Evolutionary conservation across 2,329 filamentous ascomycete species (phyloP), one percentile per base, ranked within the genome.

Genomic region (Hansfordia pulvinata): DNA sequence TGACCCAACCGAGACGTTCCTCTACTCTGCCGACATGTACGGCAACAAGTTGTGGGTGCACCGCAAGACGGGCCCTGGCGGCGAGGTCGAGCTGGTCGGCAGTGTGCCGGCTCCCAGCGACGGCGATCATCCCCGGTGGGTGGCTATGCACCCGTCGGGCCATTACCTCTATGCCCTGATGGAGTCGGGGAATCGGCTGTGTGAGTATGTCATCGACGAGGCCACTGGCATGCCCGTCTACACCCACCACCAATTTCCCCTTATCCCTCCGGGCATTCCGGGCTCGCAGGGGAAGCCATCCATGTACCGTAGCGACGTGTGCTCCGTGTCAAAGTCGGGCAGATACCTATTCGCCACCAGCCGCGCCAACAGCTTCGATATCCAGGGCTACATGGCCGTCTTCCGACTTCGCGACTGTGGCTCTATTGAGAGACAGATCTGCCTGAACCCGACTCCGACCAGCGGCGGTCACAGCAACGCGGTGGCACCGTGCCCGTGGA

Each of bases 381-480:
- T 86, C 20, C 83, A 81, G 2, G 84, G 84, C 22, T 93, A 92
- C 51, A 76, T 92, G 29, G 72, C 81, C 5, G 83, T 77, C 1
- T 92, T 92, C 55, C 69, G 69, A 42, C 65, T 93, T 25, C 63
- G 64, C 3, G 62, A 69, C 2, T 64, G 61, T 20, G 84, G 84
- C 2, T 68, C 69, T 35, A 76, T 93, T 30, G 77, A 86, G 58
- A 56, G 64, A 22, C 83, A 90, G 59, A 69, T 92, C 25, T 83
- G 73, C 44, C 60, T 92, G 25, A 82, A 83, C 44, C 82, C 84
- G 0, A 93, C 84, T 3, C 80, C 82, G 3, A 92, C 82, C 3
- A 86, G 80, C 45, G 84, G 84, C 23, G 84, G 84, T 0, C 84
- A 93, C 52, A 85, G 78, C 34, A 93, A 93, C 45, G 84, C 84